Conservation (phyloP, 306 rosid species). For the Medicago truncatula region MtrunA17r5.0-ANR NC_053048.1:53435501-53436000, state of each 20-base stretch:
- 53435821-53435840: neutral
- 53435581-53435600: neutral
- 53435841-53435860: too few species aligned
- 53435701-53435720: conserved; percentile 15
- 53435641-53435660: conserved; percentile 90
- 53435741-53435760: neutral
- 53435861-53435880: too few species aligned
- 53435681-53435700: conserved; percentile 60
- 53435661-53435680: conserved; percentile 88
- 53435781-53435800: neutral
- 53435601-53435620: neutral
- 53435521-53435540: conserved; percentile 43
- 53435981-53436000: neutral
- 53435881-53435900: neutral
- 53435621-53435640: conserved; percentile 69
- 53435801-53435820: neutral
- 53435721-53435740: neutral
- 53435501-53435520: conserved; percentile 83
- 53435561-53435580: neutral
- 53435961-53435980: neutral
- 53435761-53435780: neutral
- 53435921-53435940: neutral
- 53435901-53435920: neutral
- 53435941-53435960: neutral
- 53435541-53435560: conserved; percentile 23